Base-by-base conservation (phyloP, 352 stramenopile species). In the Globisporangium splendens region DNA sequence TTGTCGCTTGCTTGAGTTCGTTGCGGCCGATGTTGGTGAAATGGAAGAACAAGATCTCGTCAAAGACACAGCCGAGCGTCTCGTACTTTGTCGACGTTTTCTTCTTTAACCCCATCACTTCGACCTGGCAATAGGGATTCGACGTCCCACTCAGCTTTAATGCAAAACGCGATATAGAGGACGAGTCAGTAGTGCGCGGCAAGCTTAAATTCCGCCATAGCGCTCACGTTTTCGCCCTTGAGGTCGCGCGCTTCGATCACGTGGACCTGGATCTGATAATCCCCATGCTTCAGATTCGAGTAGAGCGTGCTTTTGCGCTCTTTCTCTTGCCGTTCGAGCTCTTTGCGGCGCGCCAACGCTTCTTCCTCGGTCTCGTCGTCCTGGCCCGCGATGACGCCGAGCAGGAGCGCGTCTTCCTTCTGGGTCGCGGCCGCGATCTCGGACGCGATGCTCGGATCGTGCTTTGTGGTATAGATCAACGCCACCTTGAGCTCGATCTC, bases 1-100 rank as follows among this genome's bases (percentile, higher is more conserved):
- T 88, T 6, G 77, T 80, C 4, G 80, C 80, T 17, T 87, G 66
- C 50, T 72, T 74, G 10, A 93, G 66, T 28, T 91, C 83, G 8
- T 88, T 77, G 0, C 75, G 75, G 2, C 79, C 80, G 53, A 94
- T 91, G 62, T 96, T 88, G 6, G 76, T 62, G 42, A 97, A 91
- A 48, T 96, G 81, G 53, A 97, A 96, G 48, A 97, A 96, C 18
- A 97, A 62, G 8, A 89, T 78, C 59, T 98, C 89, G 49, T 98
- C 92, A 60, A 96, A 97, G 1, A 97, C 89, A 31, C 80, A 93
- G 0, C 75, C 83, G 21, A 96, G 72, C 10, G 86, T 93, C 22
- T 88, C 70, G 50, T 80, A 83, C 50, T 91, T 93, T 12, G 77
- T 92, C 8, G 87, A 86, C 7, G 83, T 89, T 54, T 87, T 95